Evolutionary conservation across 768 basidiomycete genomes (phyloP), one percentile per base, ranked within the genome.

Genomic region (Epithele typhae): DNA sequence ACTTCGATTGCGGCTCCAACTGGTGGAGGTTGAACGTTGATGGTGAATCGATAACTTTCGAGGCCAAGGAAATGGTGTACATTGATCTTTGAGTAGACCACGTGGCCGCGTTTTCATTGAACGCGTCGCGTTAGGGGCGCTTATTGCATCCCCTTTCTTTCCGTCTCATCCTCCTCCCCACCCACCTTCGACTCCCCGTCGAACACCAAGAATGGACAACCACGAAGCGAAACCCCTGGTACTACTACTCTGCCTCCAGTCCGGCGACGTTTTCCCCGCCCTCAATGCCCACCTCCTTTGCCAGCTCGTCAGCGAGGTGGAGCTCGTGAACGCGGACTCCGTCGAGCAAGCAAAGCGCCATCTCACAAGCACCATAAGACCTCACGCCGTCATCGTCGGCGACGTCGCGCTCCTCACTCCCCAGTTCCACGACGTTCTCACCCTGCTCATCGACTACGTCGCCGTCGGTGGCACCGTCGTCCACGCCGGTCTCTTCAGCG

Each of bases 381-480:
- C 52, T 0, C 41, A 45, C 4, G 66, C 63, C 14, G 65, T 74
- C 17, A 55, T 73, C 24, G 58, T 70, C 22, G 62, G 63, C 0
- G 73, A 76, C 48, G 57, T 64, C 10, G 67, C 56, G 8, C 64
- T 75, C 27, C 34, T 58, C 7, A 44, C 57, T 6, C 50, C 40
- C 8, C 57, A 61, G 40, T 52, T 64, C 23, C 37, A 48, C 7
- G 34, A 40, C 0, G 48, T 68, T 1, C 52, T 67, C 15, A 37
- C 52, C 5, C 59, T 65, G 33, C 59, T 75, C 17, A 67, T 71
- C 36, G 56, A 62, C n/a, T 75, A 66, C 45, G 59, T 57, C 18
- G 68, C 64, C 43, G 45, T 44, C 3, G 73, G 73, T 9, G 73
- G 74, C 9, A 56, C 58, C n/a, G 64, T 66, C 24, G 62, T 71